Base-by-base conservation (phyloP, 192 early-diverging fungal species). In the Physocladia obscura region DNA sequence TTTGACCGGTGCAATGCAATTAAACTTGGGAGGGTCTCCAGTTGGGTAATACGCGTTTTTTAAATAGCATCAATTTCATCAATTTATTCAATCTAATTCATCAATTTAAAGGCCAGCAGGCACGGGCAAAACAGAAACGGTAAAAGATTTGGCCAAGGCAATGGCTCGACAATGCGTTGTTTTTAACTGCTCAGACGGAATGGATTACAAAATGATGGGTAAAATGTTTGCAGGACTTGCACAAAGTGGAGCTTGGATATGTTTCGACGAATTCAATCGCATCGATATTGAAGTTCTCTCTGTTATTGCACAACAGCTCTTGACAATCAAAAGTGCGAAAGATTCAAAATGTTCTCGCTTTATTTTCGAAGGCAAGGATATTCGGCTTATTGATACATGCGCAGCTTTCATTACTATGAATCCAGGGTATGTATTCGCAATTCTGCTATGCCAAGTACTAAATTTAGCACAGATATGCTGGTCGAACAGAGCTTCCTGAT, bases 181-280 rank as follows among this genome's bases (percentile, higher is more conserved):
- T 37, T 87, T 84, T 74, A 87, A 87, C 57, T 87, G 85, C 71
- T 87, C 85, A 32, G 85, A 87, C 62, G 82, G 82, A 40, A 78
- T 87, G 76, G 85, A 87, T 62, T 87, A 87, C 73, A 87, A 87
- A 51, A 87, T 87, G 85, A 87, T 87, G 85, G 85, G 85, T 32
- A 87, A 87, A 68, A 84, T 87, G 82, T 87, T 87, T 83, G 85
- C 85, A 1, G 85, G 85, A 27, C 74, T 87, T 24, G 85, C 85
- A 2, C 85, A 87, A 58, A 82, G 81, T 2, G 85, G 85, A 15
- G 85, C 85, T 2, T 87, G 85, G 85, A 85, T 83, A 74, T 86
- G 84, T 32, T 87, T 87, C 58, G 85, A 87, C 65, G 85, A 87
- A 57, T 87, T 87, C 69, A 87, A 87, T 59, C 74, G 85, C 39